Conservation (phyloP, 805 yeast species). For the Helenozyma baotianmanensis region DNA sequence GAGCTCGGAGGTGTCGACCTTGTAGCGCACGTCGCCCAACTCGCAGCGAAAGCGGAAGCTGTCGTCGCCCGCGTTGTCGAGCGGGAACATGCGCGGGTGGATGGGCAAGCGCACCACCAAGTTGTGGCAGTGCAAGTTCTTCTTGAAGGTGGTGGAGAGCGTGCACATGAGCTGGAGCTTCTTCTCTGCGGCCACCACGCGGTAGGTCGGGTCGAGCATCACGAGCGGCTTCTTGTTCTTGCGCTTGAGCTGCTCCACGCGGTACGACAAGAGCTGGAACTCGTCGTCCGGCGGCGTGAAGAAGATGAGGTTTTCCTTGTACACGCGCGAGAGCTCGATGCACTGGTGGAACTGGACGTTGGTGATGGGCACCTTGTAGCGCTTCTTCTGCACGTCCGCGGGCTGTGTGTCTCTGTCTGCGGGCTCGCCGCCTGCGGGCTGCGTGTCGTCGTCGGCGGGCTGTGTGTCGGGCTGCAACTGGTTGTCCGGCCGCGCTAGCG, state of each 20-base stretch:
- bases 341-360: constrained; percentile 54
- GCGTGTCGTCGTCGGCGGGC: not conserved
- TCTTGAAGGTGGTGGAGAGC: constrained; percentile 31
- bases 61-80: constrained; percentile 11
- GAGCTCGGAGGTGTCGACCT: constrained; percentile 63
- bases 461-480: constrained; percentile 8
- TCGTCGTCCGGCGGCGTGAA: constrained; percentile 81
- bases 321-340: constrained; percentile 69
- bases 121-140: constrained; percentile 29
- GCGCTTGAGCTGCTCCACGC: constrained; percentile 40
- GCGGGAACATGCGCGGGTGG: constrained; percentile 29
- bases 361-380: constrained; percentile 26
- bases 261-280: constrained; percentile 33
- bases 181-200: constrained; percentile 16
- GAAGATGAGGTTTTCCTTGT: constrained; percentile 59
- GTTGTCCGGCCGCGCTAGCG: constrained; percentile 11
- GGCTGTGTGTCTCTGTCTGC: no score
- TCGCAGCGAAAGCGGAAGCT: constrained; percentile 47
- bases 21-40: constrained; percentile 65
- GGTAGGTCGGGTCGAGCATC: constrained; percentile 36
- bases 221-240: constrained; percentile 37
- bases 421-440: not conserved
- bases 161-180: constrained; percentile 34
- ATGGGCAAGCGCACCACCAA: constrained; percentile 30
- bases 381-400: no score